phyloP scores from a whole-genome alignment of 768 basidiomycete species.

The Boletales sp. region DNA sequence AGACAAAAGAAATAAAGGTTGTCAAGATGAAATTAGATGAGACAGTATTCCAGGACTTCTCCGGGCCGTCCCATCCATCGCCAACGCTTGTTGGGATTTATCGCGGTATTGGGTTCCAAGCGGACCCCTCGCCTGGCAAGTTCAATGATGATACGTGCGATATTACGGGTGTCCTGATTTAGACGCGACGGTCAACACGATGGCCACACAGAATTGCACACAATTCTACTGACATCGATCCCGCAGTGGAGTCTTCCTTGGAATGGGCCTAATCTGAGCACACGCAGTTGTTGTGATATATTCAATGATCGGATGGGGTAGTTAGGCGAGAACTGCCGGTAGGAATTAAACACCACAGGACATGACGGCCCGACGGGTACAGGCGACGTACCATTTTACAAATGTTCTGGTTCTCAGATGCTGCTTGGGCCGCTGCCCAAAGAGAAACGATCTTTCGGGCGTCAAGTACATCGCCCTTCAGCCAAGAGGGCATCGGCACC shows the following conservation, averaged over 20 bases:
- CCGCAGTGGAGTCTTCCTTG: constrained; percentile 85
- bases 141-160: constrained; percentile 75
- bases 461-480: constrained; percentile 72
- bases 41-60: constrained; percentile 50
- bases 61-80: constrained; percentile 83
- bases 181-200: constrained; percentile 5
- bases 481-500: constrained; percentile 69
- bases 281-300: constrained; percentile 69
- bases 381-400: constrained; percentile 15
- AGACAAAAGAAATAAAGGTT: not conserved
- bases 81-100: constrained; percentile 68
- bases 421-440: constrained; percentile 30
- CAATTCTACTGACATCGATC: constrained; percentile 70
- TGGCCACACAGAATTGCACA: not conserved
- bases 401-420: constrained; percentile 5
- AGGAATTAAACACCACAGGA: not conserved
- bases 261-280: constrained; percentile 71
- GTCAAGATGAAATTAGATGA: constrained; percentile 17
- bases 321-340: constrained; percentile 13
- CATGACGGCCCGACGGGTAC: not conserved
- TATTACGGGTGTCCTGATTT: constrained; percentile 81
- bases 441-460: constrained; percentile 58
- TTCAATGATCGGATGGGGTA: constrained; percentile 43
- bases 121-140: constrained; percentile 66
- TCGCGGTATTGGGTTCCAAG: constrained; percentile 70